phyloP scores from a whole-genome alignment of 2,329 filamentous ascomycete species.

The Trichoderma citrinoviride region DNA sequence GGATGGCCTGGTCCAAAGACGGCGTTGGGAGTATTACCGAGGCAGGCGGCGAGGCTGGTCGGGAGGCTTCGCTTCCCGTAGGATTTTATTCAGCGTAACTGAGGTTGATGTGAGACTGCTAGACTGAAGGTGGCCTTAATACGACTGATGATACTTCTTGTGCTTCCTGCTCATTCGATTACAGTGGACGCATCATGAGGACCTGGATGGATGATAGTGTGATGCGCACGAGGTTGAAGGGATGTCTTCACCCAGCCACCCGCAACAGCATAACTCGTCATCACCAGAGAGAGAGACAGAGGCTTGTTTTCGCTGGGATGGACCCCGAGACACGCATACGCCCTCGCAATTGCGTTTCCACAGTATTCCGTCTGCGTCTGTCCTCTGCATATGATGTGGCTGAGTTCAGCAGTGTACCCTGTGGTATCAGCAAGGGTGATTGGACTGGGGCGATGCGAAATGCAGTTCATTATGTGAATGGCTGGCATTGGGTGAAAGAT shows the following conservation, averaged over 20 bases:
- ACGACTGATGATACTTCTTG: neutral
- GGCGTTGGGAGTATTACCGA: slow-evolving; percentile 21
- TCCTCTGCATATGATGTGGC: neutral
- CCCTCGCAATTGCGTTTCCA: too few species aligned
- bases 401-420: too few species aligned
- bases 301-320: neutral
- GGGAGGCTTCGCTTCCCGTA: neutral
- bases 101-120: neutral
- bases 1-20: slow-evolving; percentile 9
- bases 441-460: too few species aligned
- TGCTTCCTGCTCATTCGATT: neutral
- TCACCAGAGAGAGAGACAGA: neutral
- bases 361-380: neutral
- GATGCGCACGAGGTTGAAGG: neutral
- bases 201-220: neutral
- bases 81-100: neutral
- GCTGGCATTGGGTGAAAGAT: too few species aligned
- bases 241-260: neutral
- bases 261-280: neutral
- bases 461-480: too few species aligned
- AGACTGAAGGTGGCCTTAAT: neutral
- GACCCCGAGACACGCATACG: too few species aligned
- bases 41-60: slow-evolving; percentile 3
- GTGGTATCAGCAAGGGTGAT: too few species aligned
- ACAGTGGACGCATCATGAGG: too few species aligned